Evolutionary conservation across 2,329 filamentous ascomycete species (phyloP).

Genomic region (Arachnomyces sp.): DNA sequence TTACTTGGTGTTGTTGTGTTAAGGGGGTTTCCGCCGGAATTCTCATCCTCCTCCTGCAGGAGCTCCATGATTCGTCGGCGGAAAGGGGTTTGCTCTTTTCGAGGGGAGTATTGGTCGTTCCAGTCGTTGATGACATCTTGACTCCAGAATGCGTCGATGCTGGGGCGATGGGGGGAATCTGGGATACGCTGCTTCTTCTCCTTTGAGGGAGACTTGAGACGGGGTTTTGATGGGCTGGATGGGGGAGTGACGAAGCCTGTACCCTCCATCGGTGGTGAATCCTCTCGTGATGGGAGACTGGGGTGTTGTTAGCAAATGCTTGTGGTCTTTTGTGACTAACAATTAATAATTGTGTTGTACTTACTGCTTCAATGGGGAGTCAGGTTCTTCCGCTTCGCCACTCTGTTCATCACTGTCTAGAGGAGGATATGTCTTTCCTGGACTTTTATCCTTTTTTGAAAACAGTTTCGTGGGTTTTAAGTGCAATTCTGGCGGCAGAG

Average conservation of each 20-base stretch:
- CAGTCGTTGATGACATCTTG: conserved; percentile 44
- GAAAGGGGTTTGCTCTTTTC: conserved; percentile 27
- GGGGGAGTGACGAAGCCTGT: conserved; percentile 31
- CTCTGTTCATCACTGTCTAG: neutral
- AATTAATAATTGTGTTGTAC: neutral
- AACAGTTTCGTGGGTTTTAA: neutral
- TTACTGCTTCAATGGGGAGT: neutral
- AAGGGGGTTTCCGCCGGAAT: conserved; percentile 12
- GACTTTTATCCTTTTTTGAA: neutral
- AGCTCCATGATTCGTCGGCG: conserved; percentile 11
- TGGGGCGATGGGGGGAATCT: conserved; percentile 42
- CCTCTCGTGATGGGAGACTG: neutral
- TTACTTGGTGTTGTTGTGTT: conserved; percentile 14
- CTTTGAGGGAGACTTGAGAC: conserved; percentile 42
- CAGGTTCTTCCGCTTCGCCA: neutral
- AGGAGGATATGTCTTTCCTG: conserved; percentile 4
- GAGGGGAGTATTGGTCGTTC: conserved; percentile 47
- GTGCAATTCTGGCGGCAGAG: neutral
- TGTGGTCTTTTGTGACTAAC: neutral
- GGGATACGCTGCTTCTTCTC: conserved; percentile 33
- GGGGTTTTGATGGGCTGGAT: conserved; percentile 34
- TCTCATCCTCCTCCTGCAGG: conserved; percentile 32
- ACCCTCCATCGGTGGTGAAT: neutral
- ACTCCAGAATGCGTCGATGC: conserved; percentile 48
- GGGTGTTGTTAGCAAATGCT: neutral